phyloP scores from a whole-genome alignment of 1,284 basidiomycete species.

The Tilletia walkeri region DNA sequence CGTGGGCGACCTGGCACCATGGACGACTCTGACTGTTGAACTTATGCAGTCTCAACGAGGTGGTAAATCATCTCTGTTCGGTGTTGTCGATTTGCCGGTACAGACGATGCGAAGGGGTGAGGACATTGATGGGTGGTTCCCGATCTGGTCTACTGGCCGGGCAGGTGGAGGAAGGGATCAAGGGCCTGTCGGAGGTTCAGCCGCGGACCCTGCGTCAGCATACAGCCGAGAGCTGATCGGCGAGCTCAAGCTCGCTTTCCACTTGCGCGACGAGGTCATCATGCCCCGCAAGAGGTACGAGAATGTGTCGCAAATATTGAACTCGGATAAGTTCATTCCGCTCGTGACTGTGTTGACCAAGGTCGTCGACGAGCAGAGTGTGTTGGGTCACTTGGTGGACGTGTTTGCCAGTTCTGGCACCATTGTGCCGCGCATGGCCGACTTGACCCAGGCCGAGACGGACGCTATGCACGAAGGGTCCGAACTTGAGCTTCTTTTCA shows the following conservation, averaged over 20 bases:
- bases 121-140: constrained; percentile 44
- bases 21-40: constrained; percentile 34
- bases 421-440: constrained; percentile 33
- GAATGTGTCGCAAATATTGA: constrained; percentile 29
- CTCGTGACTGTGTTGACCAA: constrained; percentile 32
- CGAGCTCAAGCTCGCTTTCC: constrained; percentile 37
- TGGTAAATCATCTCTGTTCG: constrained; percentile 34
- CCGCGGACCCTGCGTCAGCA: constrained; percentile 22
- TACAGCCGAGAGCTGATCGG: constrained; percentile 35
- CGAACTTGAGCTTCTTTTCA: constrained; percentile 44
- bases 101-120: constrained; percentile 46
- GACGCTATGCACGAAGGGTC: constrained; percentile 29
- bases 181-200: constrained; percentile 17
- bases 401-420: constrained; percentile 40
- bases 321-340: constrained; percentile 25
- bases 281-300: constrained; percentile 39
- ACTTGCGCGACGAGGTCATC: constrained; percentile 35
- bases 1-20: constrained; percentile 33
- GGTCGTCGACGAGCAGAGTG: constrained; percentile 34
- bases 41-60: constrained; percentile 32
- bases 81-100: constrained; percentile 41
- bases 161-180: constrained; percentile 12
- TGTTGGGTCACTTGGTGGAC: constrained; percentile 39
- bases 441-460: constrained; percentile 37
- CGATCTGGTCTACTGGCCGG: constrained; percentile 39